Conservation (phyloP, 73 alveolate species). For the Tetrahymena elliotti region DNA sequence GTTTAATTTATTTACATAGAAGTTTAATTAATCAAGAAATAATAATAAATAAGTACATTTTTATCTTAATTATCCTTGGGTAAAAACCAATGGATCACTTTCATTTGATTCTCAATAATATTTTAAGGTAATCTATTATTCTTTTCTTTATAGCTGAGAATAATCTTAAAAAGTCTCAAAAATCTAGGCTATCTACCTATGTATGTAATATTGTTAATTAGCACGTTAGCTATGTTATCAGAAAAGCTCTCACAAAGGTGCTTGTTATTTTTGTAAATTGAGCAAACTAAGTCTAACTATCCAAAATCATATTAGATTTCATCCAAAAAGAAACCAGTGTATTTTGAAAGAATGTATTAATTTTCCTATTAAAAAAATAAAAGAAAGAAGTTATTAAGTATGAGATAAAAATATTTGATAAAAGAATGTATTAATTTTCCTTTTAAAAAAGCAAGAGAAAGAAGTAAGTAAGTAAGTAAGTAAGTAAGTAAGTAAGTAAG, state of each 20-base stretch:
- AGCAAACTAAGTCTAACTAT: slow-evolving; percentile 1
- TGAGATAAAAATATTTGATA: background rate
- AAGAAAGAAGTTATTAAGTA: background rate
- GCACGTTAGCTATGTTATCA: background rate
- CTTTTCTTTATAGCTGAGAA: background rate
- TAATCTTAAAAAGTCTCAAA: slow-evolving; percentile 12
- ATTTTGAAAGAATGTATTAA: slow-evolving; percentile 4
- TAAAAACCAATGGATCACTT: slow-evolving; percentile 9
- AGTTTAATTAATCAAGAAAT: background rate
- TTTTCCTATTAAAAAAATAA: background rate
- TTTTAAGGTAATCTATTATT: background rate
- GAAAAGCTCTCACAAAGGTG: slow-evolving; percentile 19
- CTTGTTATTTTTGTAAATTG: slow-evolving; percentile 28
- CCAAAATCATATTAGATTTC: slow-evolving; percentile 31
- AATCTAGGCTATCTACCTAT: slow-evolving; percentile 33
- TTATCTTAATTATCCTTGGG: background rate
- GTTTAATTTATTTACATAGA: background rate
- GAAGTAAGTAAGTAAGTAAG: too few species aligned
- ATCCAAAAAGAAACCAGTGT: slow-evolving; percentile 26
- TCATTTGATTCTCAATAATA: slow-evolving; percentile 24
- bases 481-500: too few species aligned
- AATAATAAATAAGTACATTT: background rate
- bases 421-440: too few species aligned
- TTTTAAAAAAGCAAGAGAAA: too few species aligned
- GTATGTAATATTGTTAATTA: background rate